These are phyloP conservation scores for Ostreobium quekettii DNA, from an alignment of 139 green algal species.

Conservation along the genomic window DNA sequence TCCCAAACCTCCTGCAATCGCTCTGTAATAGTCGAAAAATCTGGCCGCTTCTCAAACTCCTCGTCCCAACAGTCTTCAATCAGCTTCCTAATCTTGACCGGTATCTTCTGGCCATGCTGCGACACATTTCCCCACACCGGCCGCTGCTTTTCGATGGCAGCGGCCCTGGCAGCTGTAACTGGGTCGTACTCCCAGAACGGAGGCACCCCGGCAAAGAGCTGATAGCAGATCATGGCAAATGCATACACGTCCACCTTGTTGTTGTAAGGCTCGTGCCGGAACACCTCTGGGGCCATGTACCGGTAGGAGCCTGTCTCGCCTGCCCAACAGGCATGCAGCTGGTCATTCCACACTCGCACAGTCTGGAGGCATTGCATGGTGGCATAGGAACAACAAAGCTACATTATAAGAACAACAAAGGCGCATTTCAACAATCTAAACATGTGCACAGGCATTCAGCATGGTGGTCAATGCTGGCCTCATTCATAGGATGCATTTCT, in stretches of 20 bases:
- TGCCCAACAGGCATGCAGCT: too few species aligned
- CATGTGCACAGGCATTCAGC: too few species aligned
- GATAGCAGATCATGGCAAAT: slow-evolving; percentile 47
- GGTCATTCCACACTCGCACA: too few species aligned
- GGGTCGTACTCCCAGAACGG: slow-evolving; percentile 53
- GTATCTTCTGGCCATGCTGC: slow-evolving; percentile 32
- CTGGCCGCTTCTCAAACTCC: slow-evolving; percentile 39
- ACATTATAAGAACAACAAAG: too few species aligned
- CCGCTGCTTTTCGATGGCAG: slow-evolving; percentile 33
- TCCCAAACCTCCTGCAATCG: too few species aligned
- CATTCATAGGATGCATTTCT: too few species aligned
- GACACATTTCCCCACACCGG: slow-evolving; percentile 36
- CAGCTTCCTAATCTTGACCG: slow-evolving; percentile 34
- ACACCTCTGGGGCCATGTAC: slow-evolving; percentile 69
- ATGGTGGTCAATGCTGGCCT: too few species aligned
- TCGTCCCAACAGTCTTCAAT: slow-evolving; percentile 51
- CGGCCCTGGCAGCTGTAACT: slow-evolving; percentile 38
- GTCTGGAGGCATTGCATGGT: too few species aligned
- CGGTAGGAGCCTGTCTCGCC: slow-evolving; percentile 63
- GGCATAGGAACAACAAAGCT: too few species aligned
- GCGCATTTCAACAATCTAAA: too few species aligned
- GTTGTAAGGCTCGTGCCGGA: slow-evolving; percentile 65
- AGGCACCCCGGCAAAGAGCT: slow-evolving; percentile 58
- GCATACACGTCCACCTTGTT: slow-evolving; percentile 67
- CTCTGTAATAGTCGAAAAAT: too few species aligned